Evolutionary conservation across 164 flowering plant genomes (phyloP).

Genomic region (Nymphaea colorata): DNA sequence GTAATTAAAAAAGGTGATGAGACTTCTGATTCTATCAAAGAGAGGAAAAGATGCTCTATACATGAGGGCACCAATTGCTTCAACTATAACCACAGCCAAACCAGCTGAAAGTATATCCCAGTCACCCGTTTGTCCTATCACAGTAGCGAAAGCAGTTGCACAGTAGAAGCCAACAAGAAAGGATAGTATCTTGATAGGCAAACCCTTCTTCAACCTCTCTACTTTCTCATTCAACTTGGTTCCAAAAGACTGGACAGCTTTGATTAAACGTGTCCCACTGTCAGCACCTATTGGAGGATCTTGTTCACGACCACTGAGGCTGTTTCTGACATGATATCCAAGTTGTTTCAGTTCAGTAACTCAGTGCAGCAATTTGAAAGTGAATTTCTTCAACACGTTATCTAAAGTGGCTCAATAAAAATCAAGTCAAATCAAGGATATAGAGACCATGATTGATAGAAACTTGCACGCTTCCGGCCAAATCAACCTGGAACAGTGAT

Average conservation of each 20-base stretch:
- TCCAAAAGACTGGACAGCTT: conserved; percentile 37
- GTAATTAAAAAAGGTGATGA: conserved; percentile 64
- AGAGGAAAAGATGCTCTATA: conserved; percentile 57
- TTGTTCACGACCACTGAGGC: conserved; percentile 28
- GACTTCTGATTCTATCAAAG: conserved; percentile 27
- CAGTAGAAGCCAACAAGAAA: conserved; percentile 89
- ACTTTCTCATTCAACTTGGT: conserved; percentile 38
- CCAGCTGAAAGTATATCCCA: conserved; percentile 97
- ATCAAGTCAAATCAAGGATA: neutral
- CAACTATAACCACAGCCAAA: conserved; percentile 79
- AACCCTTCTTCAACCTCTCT: conserved; percentile 41
- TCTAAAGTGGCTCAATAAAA: neutral
- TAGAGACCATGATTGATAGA: no score
- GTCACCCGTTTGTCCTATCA: conserved; percentile 96
- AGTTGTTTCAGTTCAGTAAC: neutral
- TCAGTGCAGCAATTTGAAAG: neutral
- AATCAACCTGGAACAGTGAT: neutral
- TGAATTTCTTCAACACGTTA: neutral
- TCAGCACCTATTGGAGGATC: conserved; percentile 30
- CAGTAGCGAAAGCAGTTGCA: conserved; percentile 93
- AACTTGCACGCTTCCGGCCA: neutral
- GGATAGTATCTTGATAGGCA: conserved; percentile 68
- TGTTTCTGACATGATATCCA: conserved; percentile 25
- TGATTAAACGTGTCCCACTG: conserved; percentile 50
- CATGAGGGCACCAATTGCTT: conserved; percentile 91